Evolutionary conservation across 2,329 filamentous ascomycete species (phyloP), one percentile per base, ranked within the genome.

Genomic region (Pestalotiopsis sp.): DNA sequence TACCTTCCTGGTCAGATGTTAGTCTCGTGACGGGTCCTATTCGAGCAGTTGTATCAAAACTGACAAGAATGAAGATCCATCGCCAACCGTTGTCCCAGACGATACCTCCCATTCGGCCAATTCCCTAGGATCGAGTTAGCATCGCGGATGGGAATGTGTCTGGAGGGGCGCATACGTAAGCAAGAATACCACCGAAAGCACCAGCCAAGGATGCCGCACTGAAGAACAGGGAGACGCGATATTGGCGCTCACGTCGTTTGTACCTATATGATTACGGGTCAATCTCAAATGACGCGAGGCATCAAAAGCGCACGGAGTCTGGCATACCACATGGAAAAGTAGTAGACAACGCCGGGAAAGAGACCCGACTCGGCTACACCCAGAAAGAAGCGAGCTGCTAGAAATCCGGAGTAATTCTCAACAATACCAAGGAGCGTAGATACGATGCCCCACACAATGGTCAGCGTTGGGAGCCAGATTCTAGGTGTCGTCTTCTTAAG

Each of bases 21-120:
- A 61, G 17, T 27, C 23, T 27, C 25, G 25, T 38, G n/a, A 5
- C 13, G 11, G 4, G 20, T 27, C 6, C 2, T n/a, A 45, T 20
- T 23, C 20, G 14, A 7, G 20, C 12, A 11, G 9, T n/a, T 4
- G 3, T 65, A 14, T 17, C 13, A 13, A 11, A 7, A 73, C 78
- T 72, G 71, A 88, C 87, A 6, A 90, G 76, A 25, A 90, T 89
- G 66, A 90, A 90, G 31, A 89, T 90, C 87, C 86, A 89, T 1
- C 82, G 80, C 86, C 86, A 89, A 0, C 86, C 86, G 25, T 84
- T 84, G 0, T 78, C 74, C 81, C 85, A 87, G 0, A 86, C 85
- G 0, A 87, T 77, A 0, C 85, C 86, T 2, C 76, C 76, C 84
- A 89, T 87, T 49, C 84, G 83, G 0, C 85, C 85, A 66, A 89